Conservation (phyloP, 75 land plant genomes). For the Cupressus sempervirens region DNA sequence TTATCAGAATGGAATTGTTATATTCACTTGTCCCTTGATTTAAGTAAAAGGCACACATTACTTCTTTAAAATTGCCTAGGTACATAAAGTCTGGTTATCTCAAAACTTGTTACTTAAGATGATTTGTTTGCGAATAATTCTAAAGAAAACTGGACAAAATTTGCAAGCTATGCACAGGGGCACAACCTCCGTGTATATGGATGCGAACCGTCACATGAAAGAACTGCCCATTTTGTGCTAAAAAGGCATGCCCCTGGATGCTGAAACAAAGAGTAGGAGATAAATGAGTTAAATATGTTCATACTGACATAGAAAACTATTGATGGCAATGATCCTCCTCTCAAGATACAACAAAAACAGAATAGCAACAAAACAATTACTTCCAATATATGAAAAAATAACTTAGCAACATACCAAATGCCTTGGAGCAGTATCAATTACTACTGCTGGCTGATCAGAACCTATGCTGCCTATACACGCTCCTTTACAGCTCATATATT, state of each 20-base stretch:
- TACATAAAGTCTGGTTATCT: background rate
- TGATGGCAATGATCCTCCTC: background rate
- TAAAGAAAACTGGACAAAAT: background rate
- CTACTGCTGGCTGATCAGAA: constrained; percentile 85
- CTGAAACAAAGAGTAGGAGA: constrained; percentile 27
- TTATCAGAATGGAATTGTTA: background rate
- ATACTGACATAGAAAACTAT: too few relatives aligned
- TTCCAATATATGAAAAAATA: background rate
- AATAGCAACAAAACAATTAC: background rate
- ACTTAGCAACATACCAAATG: constrained; percentile 47
- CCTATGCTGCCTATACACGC: constrained; percentile 67
- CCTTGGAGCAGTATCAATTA: constrained; percentile 69
- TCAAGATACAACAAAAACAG: background rate
- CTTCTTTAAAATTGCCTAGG: background rate
- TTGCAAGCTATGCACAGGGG: constrained; percentile 61
- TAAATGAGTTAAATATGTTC: background rate
- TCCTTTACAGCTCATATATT: constrained; percentile 73
- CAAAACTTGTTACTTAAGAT: background rate
- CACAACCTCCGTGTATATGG: constrained; percentile 78
- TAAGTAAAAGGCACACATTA: background rate
- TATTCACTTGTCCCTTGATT: background rate
- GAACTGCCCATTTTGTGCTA: constrained; percentile 26
- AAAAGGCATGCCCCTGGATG: constrained; percentile 85
- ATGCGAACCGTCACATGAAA: constrained; percentile 81
- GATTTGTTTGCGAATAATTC: background rate